Conservation (phyloP, 306 rosid genomes). For the Fragaria vesca region DNA sequence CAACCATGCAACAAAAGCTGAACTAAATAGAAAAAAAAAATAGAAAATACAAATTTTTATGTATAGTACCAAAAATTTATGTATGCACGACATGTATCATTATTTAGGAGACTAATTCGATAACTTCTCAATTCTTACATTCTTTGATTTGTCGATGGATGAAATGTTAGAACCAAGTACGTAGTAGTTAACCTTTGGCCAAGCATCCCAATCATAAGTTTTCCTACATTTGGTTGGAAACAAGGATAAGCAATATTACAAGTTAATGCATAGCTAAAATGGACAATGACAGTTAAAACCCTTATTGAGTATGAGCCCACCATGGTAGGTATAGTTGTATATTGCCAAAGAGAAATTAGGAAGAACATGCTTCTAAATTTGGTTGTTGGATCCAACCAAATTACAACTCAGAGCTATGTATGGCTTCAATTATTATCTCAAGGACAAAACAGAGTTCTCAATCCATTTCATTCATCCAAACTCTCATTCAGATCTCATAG, state of each 20-base stretch:
- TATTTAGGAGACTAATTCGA: too few relatives aligned
- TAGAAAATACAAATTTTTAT: neutral
- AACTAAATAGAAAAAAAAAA: too few relatives aligned
- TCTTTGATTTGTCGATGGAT: neutral
- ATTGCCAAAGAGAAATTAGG: neutral
- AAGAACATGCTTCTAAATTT: conserved; percentile 9
- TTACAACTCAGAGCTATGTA: conserved; percentile 21
- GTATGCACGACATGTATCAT: neutral
- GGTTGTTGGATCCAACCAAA: conserved; percentile 20
- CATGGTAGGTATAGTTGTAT: conserved; percentile 17
- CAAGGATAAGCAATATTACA: neutral
- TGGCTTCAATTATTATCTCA: conserved; percentile 7
- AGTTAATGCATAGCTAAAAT: neutral
- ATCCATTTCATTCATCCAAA: neutral
- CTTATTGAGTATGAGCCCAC: neutral
- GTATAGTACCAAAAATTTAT: neutral
- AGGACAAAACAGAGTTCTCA: neutral
- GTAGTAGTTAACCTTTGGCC: neutral
- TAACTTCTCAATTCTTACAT: neutral
- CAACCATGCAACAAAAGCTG: neutral
- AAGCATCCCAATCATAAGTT: neutral
- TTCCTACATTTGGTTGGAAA: conserved; percentile 1
- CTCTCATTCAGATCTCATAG: neutral
- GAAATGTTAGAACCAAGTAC: neutral
- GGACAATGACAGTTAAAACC: neutral